A percentile compares a stretch with the other conserved stretches of the same genome.
These are phyloP conservation scores for Corymbia maculata DNA, from an alignment of 345 rosid genomes.

Conservation along the genomic window DNA sequence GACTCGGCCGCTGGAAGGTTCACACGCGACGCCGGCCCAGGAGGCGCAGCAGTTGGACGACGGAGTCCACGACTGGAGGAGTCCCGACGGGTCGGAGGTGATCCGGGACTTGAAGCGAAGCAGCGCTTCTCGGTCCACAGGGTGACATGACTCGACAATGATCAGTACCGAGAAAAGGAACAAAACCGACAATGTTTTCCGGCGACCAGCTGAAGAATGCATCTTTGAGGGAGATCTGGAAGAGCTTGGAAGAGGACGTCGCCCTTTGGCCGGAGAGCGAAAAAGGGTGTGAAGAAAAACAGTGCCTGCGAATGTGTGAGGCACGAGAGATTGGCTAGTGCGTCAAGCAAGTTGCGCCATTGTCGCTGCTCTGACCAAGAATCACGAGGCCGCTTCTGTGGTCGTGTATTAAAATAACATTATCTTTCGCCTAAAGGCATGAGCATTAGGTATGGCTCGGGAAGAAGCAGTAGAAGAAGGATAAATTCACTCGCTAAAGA, in stretches of 20 bases:
- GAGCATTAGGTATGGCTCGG: background rate
- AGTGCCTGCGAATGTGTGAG: background rate
- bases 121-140: constrained; percentile 33
- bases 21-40: constrained; percentile 47
- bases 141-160: constrained; percentile 15
- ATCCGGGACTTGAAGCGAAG: constrained; percentile 40
- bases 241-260: background rate
- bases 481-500: background rate
- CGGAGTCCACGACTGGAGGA: constrained; percentile 28
- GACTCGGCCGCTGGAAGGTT: constrained; percentile 25
- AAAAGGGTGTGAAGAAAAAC: background rate
- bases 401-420: background rate
- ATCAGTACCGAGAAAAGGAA: background rate
- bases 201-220: background rate
- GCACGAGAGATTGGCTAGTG: background rate
- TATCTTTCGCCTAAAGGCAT: background rate
- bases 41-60: constrained; percentile 43
- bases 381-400: background rate
- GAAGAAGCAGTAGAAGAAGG: background rate
- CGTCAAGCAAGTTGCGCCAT: background rate
- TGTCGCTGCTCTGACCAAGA: background rate
- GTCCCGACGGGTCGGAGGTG: constrained; percentile 40
- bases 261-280: background rate
- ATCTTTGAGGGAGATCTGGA: background rate
- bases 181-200: background rate